phyloP scores from a whole-genome alignment of 768 basidiomycete genomes.

The Russula abietina region DNA sequence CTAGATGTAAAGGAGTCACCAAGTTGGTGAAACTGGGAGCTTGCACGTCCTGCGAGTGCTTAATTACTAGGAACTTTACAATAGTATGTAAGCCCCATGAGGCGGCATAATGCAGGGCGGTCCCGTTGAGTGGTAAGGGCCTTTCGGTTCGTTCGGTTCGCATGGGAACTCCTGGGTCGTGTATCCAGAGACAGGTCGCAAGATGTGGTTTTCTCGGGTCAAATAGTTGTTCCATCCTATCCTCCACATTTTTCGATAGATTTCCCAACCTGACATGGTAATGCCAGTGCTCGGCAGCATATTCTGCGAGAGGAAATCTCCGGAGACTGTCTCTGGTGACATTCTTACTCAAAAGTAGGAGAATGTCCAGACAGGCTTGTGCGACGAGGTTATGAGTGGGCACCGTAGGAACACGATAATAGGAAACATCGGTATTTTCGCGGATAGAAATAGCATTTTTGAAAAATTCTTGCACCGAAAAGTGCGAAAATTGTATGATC shows the following conservation, averaged over 20 bases:
- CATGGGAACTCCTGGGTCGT: neutral
- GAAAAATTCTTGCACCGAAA: neutral
- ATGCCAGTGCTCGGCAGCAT: neutral
- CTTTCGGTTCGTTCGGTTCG: neutral
- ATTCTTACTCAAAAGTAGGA: neutral
- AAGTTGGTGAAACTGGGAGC: neutral
- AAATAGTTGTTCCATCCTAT: neutral
- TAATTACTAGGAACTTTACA: neutral
- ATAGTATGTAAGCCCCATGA: neutral
- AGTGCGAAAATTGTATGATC: neutral
- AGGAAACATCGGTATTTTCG: neutral
- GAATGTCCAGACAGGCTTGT: neutral
- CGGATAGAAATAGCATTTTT: too few species aligned
- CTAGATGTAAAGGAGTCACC: neutral
- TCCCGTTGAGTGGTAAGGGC: neutral
- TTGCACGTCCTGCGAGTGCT: neutral
- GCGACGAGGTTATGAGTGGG: neutral
- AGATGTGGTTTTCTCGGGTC: neutral
- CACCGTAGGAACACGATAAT: neutral
- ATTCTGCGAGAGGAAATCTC: neutral
- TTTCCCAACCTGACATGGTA: neutral
- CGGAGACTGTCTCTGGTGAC: neutral
- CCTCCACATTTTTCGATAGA: neutral
- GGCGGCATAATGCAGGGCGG: neutral
- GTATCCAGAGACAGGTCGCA: neutral